phyloP scores from a whole-genome alignment of 805 yeast genomes.

The Pachysolen tannophilus region DNA sequence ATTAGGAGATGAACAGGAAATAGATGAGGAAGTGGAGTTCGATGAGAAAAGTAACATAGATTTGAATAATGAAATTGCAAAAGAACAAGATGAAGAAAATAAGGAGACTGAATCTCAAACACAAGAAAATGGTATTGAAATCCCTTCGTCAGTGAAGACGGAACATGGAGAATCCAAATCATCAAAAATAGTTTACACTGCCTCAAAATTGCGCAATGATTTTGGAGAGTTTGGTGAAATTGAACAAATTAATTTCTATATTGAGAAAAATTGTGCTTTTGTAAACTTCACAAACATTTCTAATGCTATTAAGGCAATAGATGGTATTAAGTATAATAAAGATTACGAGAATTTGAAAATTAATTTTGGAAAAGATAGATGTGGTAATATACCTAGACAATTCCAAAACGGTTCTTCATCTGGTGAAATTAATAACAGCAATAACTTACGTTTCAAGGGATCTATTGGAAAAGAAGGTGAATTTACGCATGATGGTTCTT shows the following conservation, averaged over 20 bases:
- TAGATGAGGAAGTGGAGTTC: constrained; percentile 14
- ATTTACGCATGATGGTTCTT: too few species aligned
- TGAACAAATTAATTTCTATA: constrained; percentile 85
- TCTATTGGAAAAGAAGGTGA: too few species aligned
- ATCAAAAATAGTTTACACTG: constrained; percentile 1
- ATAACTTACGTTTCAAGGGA: too few species aligned
- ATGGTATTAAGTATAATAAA: constrained; percentile 72
- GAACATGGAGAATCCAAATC: not conserved
- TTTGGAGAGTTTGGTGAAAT: constrained; percentile 86
- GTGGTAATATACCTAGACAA: constrained; percentile 90
- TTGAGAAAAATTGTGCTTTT: constrained; percentile 82
- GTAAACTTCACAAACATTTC: constrained; percentile 88
- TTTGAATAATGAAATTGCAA: constrained; percentile 18
- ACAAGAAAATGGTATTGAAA: not conserved
- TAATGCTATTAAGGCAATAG: constrained; percentile 86
- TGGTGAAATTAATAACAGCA: too few species aligned
- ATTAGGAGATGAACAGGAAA: too few species aligned
- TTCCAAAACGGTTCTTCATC: constrained; percentile 23
- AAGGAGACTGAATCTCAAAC: not conserved
- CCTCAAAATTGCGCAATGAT: constrained; percentile 51
- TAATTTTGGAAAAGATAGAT: constrained; percentile 90
- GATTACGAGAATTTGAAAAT: constrained; percentile 69
- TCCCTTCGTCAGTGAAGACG: not conserved
- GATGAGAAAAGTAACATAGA: too few species aligned
- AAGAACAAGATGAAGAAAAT: not conserved